A percentile compares a stretch with the other conserved stretches of the same genome.
Conservation (phyloP, 2,329 filamentous ascomycete genomes). For the Ceratocystis huliohia region DNA sequence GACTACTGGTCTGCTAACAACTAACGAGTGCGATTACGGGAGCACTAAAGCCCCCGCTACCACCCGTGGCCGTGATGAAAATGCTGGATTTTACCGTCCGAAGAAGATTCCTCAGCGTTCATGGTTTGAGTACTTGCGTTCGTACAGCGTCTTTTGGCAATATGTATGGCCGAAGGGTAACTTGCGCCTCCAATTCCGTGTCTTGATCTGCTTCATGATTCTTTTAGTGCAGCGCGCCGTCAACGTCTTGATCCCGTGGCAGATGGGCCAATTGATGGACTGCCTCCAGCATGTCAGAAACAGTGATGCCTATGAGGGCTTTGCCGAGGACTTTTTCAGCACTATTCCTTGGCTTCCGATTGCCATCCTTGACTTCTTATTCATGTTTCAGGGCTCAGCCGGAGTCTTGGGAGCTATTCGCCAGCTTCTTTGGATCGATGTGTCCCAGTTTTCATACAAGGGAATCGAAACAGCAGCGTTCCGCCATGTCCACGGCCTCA, state of each 20-base stretch:
- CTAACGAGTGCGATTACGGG: neutral
- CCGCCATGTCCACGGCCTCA: slow-evolving; percentile 90
- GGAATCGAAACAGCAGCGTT: slow-evolving; percentile 90
- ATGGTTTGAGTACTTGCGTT: slow-evolving; percentile 92
- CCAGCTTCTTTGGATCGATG: slow-evolving; percentile 85
- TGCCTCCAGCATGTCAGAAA: slow-evolving; percentile 45
- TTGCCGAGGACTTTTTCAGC: slow-evolving; percentile 22
- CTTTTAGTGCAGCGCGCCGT: slow-evolving; percentile 69
- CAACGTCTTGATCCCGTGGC: slow-evolving; percentile 73
- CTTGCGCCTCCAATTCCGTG: slow-evolving; percentile 56
- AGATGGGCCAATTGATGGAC: slow-evolving; percentile 70
- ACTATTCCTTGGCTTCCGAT: slow-evolving; percentile 50
- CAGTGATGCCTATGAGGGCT: slow-evolving; percentile 31
- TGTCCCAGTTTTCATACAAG: slow-evolving; percentile 92
- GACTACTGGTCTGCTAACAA: slow-evolving; percentile 46
- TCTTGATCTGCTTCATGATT: slow-evolving; percentile 69
- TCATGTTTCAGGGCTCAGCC: slow-evolving; percentile 66
- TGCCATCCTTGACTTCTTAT: slow-evolving; percentile 35
- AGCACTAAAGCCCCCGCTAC: slow-evolving; percentile 24
- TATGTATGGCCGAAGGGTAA: slow-evolving; percentile 92
- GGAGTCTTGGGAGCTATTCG: slow-evolving; percentile 74
- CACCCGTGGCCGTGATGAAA: slow-evolving; percentile 38
- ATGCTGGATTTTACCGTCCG: slow-evolving; percentile 77
- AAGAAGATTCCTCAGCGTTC: slow-evolving; percentile 73
- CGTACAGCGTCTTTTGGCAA: slow-evolving; percentile 87